Evolutionary conservation across 306 rosid species (phyloP), one percentile per base, ranked within the genome.

Genomic region (Luffa acutangula): DNA sequence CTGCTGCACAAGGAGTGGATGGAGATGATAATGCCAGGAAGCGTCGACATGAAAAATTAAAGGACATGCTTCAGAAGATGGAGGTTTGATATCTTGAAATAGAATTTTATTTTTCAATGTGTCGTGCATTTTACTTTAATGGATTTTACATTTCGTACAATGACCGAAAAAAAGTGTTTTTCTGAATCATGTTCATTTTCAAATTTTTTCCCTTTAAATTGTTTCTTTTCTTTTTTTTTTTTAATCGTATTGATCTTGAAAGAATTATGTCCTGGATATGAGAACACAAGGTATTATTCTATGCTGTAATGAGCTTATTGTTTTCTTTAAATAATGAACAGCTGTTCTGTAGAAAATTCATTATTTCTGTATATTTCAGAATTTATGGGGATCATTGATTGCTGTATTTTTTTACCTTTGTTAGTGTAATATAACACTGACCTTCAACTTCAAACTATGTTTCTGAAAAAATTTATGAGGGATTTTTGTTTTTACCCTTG

Each of bases 21-120:
- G 95, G 89, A 66, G 98, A 93, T 78, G 96, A 90, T 53, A 93
- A 93, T 80, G 98, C 92, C 34, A 90, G 98, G 77, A 80, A 90
- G 82, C 87, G 94, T 9, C 85, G 97, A 7, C 98, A 92, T 78
- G 98, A 93, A 80, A 93, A 91, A 79, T 78, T 93, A 65, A 93
- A 87, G 81, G 97, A 93, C 85, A 88, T 93, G 95, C 94, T 93
- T 80, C 95, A 91, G 72, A 93, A 91, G 80, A 84, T 91, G 93
- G 93, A 91, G 97, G 97, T 93, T 48, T 70, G 77, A 42, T 48
- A 77, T 80, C 63, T 49, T 48, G 45, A 74, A 49, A 49, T 45
- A 31, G 21, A 79, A 78, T 60, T 76, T 78, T 72, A 49, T 34
- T 57, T 72, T 43, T 18, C 60, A 53, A 63, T 39, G 13, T 31